Evolutionary conservation across 805 yeast genomes (phyloP), one percentile per base, ranked within the genome.

Genomic region (Zygosaccharomyces lentus): DNA sequence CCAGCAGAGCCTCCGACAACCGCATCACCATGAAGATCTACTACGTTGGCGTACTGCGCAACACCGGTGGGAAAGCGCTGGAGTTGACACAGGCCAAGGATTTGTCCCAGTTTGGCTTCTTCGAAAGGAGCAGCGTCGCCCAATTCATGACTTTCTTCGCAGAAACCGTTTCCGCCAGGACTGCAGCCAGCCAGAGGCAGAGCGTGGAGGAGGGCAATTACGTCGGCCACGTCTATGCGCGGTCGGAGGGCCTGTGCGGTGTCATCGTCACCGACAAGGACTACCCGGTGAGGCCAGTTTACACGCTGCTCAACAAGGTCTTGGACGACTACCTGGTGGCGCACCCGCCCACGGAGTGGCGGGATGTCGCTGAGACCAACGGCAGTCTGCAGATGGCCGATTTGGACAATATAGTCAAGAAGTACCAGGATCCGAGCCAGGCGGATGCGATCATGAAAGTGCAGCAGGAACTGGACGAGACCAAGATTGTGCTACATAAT

Each of bases 371-470:
- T 2, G 79, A 75, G 47, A 71, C 75, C 1, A 63, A 64, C 35
- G 61, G 58, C 30, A 48, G 57, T 16, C 54, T 64, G 45, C 55
- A 51, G 69, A 47, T 73, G 62, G 48, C 51, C 23, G 79, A 77
- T 49, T 73, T 91, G 58, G 85, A 81, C 26, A 70, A 69, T 21
- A 89, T 89, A 64, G 70, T 93, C 55, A 70, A 73, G 57, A 87
- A 87, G 61, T 93, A 93, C 70, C 99, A 93, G 71, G 96, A 93
- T 65, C 99, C 99, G 25, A 76, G 84, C 34, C 96, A 93, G 72
- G 98, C 98, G 0, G 99, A 93, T 66, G 84, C 96, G 9, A 81
- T 93, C 52, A 84, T 93, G 95, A 86, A 84, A 66, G 99, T 93
- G 17, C 99, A 93, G 72, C 95, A 89, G 64, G 99, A 93, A 68